Evolutionary conservation across 2,329 filamentous ascomycete species (phyloP), one percentile per base, ranked within the genome.

Genomic region (Talaromyces sp.): DNA sequence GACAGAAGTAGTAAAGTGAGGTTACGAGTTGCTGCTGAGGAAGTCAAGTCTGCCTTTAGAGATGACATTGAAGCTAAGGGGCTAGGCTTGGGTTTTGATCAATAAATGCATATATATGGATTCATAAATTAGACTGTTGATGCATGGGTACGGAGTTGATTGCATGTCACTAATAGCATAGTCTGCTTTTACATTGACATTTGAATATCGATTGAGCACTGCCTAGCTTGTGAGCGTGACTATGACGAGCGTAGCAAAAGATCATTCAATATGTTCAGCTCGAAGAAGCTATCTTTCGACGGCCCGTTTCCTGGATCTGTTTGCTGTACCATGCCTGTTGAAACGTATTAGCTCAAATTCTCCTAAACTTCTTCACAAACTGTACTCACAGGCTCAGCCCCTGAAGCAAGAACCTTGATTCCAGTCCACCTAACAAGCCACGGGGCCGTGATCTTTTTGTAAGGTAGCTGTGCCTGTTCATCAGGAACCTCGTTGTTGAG

Each of bases 1-100:
- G 94, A 98, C 74, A 84, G 95, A 50, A 92, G 92, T 24, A 94
- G 92, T 64, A 93, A 96, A 76, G 86, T 99, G 47, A 85, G 94
- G 64, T 82, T 99, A 64, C 88, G 91, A 24, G 89, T 98, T 69
- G 90, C 91, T 13, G 92, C 97, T 66, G 94, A 98, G 73, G 94
- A 99, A 78, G 87, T 99, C 33, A 90, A 90, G 74, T 86, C 92
- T 74, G 95, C 94, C 35, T 88, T 98, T 70, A 88, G 90, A 66
- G 93, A 97, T 69, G 95, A 99, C 79, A 87, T 86, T 8, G 92
- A 97, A 74, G 89, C 96, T 63, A 93, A 89, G 77, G 89, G 90
- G 45, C 82, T 97, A 73, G 91, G 92, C 35, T 85, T 93, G 59
- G 77, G 77, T 1, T 73, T 76, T 69, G 76, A 79, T 63, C 66